A percentile compares a stretch with the other conserved stretches of the same genome.
Conservation (phyloP, 208 protist species). For the Trichomonas vaginalis region DNA sequence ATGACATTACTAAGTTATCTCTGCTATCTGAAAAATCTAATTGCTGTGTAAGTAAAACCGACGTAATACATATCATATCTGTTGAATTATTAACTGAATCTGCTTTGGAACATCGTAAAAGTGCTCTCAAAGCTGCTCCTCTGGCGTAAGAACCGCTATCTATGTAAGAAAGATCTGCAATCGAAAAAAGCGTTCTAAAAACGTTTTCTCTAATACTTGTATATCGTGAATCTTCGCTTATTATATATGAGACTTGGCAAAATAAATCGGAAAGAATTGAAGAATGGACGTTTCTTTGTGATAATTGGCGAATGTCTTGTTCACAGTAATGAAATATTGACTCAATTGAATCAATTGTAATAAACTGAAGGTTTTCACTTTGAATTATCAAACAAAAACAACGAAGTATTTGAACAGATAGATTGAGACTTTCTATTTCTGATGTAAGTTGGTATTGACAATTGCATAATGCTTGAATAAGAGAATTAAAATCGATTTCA, state of each 20-base stretch:
- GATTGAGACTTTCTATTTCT: neutral
- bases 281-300: neutral
- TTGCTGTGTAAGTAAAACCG: neutral
- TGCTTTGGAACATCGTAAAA: neutral
- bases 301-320: neutral
- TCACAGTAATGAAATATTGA: neutral
- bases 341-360: neutral
- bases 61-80: neutral
- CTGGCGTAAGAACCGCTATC: neutral
- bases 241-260: neutral
- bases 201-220: neutral
- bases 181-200: neutral
- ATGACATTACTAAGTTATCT: neutral
- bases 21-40: neutral
- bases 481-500: neutral
- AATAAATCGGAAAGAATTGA: neutral
- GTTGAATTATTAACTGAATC: neutral
- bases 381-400: neutral
- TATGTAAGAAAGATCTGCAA: neutral
- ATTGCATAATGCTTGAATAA: neutral
- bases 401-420: neutral
- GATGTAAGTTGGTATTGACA: conserved; percentile 14
- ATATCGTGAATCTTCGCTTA: neutral
- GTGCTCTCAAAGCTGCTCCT: neutral
- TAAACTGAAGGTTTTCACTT: neutral